phyloP scores from a whole-genome alignment of 2,329 filamentous ascomycete genomes.

The Trichoderma endophyticum region DNA sequence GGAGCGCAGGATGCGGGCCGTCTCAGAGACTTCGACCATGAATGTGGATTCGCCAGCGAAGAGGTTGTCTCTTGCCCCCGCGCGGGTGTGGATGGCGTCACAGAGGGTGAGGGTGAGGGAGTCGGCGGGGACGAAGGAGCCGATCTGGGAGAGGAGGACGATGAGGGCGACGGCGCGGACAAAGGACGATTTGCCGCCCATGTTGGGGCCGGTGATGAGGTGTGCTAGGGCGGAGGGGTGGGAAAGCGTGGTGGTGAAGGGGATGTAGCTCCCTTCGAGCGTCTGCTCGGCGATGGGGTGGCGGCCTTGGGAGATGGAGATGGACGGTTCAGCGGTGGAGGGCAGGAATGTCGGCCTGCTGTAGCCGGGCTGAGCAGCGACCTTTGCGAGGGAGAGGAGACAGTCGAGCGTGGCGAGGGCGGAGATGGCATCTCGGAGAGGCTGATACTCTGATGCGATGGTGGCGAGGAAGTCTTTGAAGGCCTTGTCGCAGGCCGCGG shows the following conservation, averaged over 20 bases:
- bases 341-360: constrained; percentile 67
- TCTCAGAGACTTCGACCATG: constrained; percentile 96
- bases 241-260: constrained; percentile 77
- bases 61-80: constrained; percentile 95
- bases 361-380: constrained; percentile 86
- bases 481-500: constrained; percentile 83
- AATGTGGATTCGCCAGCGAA: constrained; percentile 93
- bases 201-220: constrained; percentile 94
- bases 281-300: constrained; percentile 96
- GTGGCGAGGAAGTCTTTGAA: constrained; percentile 69
- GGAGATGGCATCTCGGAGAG: constrained; percentile 82
- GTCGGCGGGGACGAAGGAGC: constrained; percentile 85
- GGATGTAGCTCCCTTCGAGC: constrained; percentile 81
- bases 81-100: constrained; percentile 91
- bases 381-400: constrained; percentile 77
- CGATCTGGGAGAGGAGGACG: constrained; percentile 89
- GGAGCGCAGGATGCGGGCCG: constrained; percentile 82
- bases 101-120: constrained; percentile 73
- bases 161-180: constrained; percentile 90
- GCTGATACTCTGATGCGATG: constrained; percentile 81
- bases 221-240: constrained; percentile 66
- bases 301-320: constrained; percentile 64
- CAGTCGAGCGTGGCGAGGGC: constrained; percentile 86
- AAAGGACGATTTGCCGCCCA: constrained; percentile 98
- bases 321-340: constrained; percentile 60